Conservation (phyloP, 495 filamentous ascomycete species). For the Neurospora sp. region DNA sequence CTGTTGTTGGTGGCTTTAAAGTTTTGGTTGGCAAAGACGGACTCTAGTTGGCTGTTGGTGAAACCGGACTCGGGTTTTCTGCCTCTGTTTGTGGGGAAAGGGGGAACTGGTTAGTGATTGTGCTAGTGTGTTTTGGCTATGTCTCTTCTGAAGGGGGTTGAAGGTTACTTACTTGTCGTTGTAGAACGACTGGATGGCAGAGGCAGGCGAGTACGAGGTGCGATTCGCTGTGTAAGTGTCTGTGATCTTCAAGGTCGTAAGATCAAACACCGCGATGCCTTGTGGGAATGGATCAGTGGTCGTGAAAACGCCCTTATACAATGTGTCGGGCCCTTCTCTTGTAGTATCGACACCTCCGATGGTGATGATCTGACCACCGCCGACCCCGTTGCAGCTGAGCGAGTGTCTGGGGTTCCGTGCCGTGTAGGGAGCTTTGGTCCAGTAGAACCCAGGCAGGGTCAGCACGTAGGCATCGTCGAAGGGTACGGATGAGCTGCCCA, state of each 20-base stretch:
- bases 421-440: conserved; percentile 13
- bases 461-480: conserved; percentile 18
- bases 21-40: neutral
- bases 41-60: neutral
- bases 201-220: conserved; percentile 1
- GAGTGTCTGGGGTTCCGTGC: conserved; percentile 10
- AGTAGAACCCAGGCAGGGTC: conserved; percentile 16
- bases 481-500: conserved; percentile 4
- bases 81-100: neutral
- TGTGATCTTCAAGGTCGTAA: conserved; percentile 6
- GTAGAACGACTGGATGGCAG: conserved; percentile 8
- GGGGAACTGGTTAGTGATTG: neutral
- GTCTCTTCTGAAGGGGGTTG: neutral
- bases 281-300: conserved; percentile 12
- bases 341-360: conserved; percentile 17
- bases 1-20: neutral
- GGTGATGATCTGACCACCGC: conserved; percentile 13
- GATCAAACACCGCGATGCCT: conserved; percentile 14
- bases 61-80: neutral
- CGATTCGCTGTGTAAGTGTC: conserved; percentile 1
- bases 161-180: conserved; percentile 6
- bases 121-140: neutral
- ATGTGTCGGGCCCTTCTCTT: neutral
- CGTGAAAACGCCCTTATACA: conserved; percentile 7
- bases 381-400: conserved; percentile 13